Base-by-base conservation (phyloP, 352 stramenopile species). In the Aphanomyces cochlioides region DNA sequence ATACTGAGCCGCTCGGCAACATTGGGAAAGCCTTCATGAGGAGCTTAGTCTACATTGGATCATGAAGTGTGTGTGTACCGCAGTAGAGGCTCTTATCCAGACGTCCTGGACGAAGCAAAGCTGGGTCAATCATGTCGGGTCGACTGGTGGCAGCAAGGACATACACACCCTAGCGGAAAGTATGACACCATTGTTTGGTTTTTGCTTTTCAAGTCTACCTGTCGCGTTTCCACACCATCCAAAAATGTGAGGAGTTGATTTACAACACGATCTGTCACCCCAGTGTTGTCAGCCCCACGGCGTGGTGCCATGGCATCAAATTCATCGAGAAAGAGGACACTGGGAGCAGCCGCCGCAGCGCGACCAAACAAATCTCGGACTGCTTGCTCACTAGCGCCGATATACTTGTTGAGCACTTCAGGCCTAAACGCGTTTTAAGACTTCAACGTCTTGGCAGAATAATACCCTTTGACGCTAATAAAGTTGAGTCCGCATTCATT, bases 191-290 rank as follows among this genome's bases (percentile, higher is more conserved):
- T 67, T 7, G 5, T 45, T 5, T 7, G n/a, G 19, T 37, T 61
- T 21, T 28, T 19, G 10, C 28, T 19, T 34, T n/a, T 40, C 1
- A 3, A 45, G 47, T 59, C 48, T 65, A 92, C 90, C 78, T 90
- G 89, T 66, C 88, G 74, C 0, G 77, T 81, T 79, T 99, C 96
- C 12, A 99, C 95, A 47, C 96, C 96, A 80, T 99, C 96, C 54
- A 99, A 75, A 73, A 98, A 98, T 0, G 96, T 99, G 0, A 99
- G 86, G 56, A 99, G 79, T 69, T 99, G 97, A 74, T 99, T 99
- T 54, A 99, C 96, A 36, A 99, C 91, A 21, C 97, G 83, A 74
- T 99, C 96, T 0, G 95, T 99, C 39, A 99, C 96, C 37, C 96
- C 95, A 7, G 92, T 98, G 74, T 97, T 93, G 72, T 98, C 87